Conservation (phyloP, 768 basidiomycete species). For the Russula griseocarnosa region DNA sequence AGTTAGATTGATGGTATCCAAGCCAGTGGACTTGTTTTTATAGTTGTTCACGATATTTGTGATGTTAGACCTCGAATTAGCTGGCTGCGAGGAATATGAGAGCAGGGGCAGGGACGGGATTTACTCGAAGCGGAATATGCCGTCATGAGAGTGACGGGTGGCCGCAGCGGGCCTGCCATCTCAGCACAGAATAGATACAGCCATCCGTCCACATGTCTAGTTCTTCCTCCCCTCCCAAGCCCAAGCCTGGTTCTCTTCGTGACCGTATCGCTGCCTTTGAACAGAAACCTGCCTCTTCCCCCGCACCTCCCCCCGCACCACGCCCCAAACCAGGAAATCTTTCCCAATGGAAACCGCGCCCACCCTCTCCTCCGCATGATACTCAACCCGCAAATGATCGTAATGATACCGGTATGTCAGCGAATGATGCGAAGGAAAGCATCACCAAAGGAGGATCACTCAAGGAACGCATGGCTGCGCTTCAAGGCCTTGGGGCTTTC, state of each 20-base stretch:
- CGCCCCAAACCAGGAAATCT: constrained; percentile 65
- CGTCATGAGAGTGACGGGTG: background rate
- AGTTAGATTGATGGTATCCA: constrained; percentile 4
- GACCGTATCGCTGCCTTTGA: constrained; percentile 90
- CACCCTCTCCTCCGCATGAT: constrained; percentile 45
- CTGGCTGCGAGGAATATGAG: no score
- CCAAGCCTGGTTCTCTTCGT: constrained; percentile 72
- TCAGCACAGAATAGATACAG: background rate
- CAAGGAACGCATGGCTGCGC: constrained; percentile 92
- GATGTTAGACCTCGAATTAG: background rate
- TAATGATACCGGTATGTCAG: constrained; percentile 56
- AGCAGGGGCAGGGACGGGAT: no score
- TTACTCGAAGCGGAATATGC: background rate
- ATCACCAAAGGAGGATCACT: constrained; percentile 77
- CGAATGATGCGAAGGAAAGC: constrained; percentile 82
- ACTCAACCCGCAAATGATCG: constrained; percentile 34
- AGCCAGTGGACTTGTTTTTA: no score
- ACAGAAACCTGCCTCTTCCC: constrained; percentile 47
- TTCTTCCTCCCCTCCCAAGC: constrained; percentile 52
- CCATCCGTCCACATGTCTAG: constrained; percentile 50
- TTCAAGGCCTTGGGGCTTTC: constrained; percentile 81
- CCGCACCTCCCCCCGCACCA: constrained; percentile 39
- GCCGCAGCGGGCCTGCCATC: background rate
- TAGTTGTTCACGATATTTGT: background rate
- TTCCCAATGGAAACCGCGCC: constrained; percentile 65